Conservation (phyloP, 2,329 filamentous ascomycete genomes). For the Plenodomus tracheiphilus region DNA sequence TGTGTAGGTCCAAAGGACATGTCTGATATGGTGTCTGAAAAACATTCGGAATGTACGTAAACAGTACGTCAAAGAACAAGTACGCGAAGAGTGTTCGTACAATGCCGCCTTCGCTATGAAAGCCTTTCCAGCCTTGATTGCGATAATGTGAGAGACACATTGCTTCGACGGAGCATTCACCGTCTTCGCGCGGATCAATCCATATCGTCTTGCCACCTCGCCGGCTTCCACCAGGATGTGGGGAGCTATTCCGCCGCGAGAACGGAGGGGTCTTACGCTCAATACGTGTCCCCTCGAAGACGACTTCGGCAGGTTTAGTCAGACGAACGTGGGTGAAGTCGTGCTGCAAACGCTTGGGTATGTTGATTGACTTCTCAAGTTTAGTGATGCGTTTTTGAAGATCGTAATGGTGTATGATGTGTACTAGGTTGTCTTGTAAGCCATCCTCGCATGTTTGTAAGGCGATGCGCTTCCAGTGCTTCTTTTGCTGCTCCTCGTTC, state of each 20-base stretch:
- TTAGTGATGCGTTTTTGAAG: slow-evolving; percentile 92
- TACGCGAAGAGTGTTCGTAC: slow-evolving; percentile 82
- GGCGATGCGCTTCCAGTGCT: slow-evolving; percentile 78
- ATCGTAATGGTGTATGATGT: slow-evolving; percentile 92
- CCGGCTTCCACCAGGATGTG: slow-evolving; percentile 39
- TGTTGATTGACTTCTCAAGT: slow-evolving; percentile 79
- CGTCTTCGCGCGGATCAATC: slow-evolving; percentile 75
- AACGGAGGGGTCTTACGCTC: slow-evolving; percentile 58
- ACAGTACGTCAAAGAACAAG: slow-evolving; percentile 91
- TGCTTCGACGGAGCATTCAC: slow-evolving; percentile 84
- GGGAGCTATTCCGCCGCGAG: slow-evolving; percentile 32
- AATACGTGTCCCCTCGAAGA: slow-evolving; percentile 76
- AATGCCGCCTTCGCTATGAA: slow-evolving; percentile 89
- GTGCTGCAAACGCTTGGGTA: slow-evolving; percentile 85
- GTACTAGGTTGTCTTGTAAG: slow-evolving; percentile 84
- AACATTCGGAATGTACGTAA: slow-evolving; percentile 91
- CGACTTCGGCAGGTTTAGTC: slow-evolving; percentile 73
- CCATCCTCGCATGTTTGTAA: slow-evolving; percentile 81
- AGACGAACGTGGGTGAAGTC: slow-evolving; percentile 88
- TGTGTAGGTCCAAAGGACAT: slow-evolving; percentile 88
- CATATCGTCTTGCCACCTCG: slow-evolving; percentile 77
- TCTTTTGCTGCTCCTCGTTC: slow-evolving; percentile 67
- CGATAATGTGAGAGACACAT: slow-evolving; percentile 93
- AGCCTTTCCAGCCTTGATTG: slow-evolving; percentile 86
- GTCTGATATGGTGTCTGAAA: slow-evolving; percentile 97